phyloP scores from a whole-genome alignment of 2,329 filamentous ascomycete genomes.

The Sclerotinia subarctica region DNA sequence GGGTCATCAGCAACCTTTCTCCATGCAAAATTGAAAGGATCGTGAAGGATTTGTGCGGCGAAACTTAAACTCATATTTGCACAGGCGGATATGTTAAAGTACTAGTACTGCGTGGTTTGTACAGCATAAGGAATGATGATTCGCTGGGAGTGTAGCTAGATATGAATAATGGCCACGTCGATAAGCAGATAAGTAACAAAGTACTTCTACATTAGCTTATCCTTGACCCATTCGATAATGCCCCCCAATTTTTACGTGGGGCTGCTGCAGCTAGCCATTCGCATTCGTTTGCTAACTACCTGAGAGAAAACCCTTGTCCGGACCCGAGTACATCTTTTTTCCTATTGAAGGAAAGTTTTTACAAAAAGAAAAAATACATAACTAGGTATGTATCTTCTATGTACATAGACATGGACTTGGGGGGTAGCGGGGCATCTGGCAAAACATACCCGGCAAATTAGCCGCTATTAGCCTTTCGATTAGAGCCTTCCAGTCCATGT shows the following conservation, averaged over 20 bases:
- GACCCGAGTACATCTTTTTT: constrained; percentile 11
- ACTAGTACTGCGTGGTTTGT: neutral
- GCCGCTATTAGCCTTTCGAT: constrained; percentile 6
- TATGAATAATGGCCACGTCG: constrained; percentile 9
- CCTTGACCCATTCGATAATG: neutral
- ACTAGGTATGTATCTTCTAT: neutral
- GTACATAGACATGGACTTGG: neutral
- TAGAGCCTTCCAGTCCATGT: neutral
- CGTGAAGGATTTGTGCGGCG: constrained; percentile 6
- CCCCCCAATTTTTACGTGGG: constrained; percentile 12
- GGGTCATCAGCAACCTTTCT: constrained; percentile 2
- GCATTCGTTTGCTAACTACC: neutral
- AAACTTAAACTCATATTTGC: neutral
- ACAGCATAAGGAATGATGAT: neutral
- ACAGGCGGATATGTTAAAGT: neutral
- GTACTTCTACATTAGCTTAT: neutral
- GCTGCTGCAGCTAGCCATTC: constrained; percentile 2
- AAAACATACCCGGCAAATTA: constrained; percentile 8
- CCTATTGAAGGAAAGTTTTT: constrained; percentile 11
- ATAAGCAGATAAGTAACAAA: constrained; percentile 16
- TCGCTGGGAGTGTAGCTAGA: neutral
- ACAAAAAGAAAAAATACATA: neutral
- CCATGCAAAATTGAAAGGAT: constrained; percentile 1
- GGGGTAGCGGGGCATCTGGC: neutral
- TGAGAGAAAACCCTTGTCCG: neutral